A percentile compares a stretch with the other conserved stretches of the same genome.
These are phyloP conservation scores for Streptanthus diversifolius DNA, from an alignment of 345 rosid genomes.

Conservation along the genomic window DNA sequence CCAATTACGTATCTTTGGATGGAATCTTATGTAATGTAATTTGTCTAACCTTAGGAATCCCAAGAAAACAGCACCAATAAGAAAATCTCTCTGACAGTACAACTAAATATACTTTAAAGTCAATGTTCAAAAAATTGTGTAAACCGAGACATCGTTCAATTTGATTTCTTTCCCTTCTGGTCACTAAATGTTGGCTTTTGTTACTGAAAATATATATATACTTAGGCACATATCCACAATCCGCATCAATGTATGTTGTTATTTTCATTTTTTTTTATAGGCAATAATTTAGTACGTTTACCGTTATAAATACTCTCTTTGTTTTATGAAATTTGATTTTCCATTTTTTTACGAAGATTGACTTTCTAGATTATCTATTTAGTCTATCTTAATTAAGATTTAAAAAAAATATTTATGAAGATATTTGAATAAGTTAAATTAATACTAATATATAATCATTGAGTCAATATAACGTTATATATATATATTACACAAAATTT, in stretches of 20 bases:
- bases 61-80: conserved; percentile 12
- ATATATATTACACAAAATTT: not conserved
- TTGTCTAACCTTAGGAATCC: conserved; percentile 19
- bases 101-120: conserved; percentile 14
- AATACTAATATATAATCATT: no score
- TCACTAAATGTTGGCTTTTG: not conserved
- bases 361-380: not conserved
- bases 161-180: not conserved
- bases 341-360: not conserved
- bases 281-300: not conserved
- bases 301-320: no score
- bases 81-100: conserved; percentile 35
- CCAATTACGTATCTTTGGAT: conserved; percentile 19
- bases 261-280: not conserved
- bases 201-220: not conserved
- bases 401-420: no score
- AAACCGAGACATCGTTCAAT: conserved; percentile 14
- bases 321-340: not conserved
- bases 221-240: not conserved
- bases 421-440: no score
- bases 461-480: no score
- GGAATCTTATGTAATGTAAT: conserved; percentile 28
- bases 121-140: conserved; percentile 29
- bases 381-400: not conserved
- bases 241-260: not conserved